phyloP scores from a whole-genome alignment of 306 rosid genomes.

The Fragaria vesca region DNA sequence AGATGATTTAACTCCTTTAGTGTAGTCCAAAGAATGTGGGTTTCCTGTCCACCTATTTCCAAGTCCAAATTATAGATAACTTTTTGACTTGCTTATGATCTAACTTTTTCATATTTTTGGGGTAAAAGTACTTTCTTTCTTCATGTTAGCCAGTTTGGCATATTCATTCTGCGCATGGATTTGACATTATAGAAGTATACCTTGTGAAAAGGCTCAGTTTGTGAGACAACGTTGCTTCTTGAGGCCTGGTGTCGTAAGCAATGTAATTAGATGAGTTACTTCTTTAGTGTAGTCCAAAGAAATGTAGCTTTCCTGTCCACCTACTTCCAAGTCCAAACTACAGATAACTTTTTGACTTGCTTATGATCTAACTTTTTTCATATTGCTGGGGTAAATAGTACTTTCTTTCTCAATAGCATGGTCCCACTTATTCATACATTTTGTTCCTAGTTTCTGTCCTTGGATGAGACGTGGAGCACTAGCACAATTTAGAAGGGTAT shows the following conservation, averaged over 20 bases:
- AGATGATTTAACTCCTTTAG: neutral
- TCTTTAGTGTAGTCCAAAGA: neutral
- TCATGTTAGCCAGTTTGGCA: too few relatives aligned
- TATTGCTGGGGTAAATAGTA: neutral
- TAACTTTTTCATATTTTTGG: neutral
- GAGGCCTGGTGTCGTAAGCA: neutral
- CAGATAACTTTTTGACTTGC: neutral
- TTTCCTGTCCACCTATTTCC: neutral
- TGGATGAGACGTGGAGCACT: neutral
- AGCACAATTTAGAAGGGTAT: neutral
- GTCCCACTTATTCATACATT: neutral
- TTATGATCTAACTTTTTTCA: neutral
- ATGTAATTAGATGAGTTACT: neutral
- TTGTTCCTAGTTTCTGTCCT: neutral
- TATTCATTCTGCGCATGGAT: neutral
- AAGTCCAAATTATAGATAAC: neutral
- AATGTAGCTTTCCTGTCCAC: neutral
- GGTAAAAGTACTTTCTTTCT: neutral
- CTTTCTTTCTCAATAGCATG: neutral
- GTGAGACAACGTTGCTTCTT: neutral
- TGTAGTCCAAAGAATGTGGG: neutral
- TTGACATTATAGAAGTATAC: neutral
- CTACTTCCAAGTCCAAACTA: neutral
- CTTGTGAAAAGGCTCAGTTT: neutral
- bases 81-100: neutral